phyloP scores from a whole-genome alignment of 257 asterid genomes.

The Nicotiana undulata region DNA sequence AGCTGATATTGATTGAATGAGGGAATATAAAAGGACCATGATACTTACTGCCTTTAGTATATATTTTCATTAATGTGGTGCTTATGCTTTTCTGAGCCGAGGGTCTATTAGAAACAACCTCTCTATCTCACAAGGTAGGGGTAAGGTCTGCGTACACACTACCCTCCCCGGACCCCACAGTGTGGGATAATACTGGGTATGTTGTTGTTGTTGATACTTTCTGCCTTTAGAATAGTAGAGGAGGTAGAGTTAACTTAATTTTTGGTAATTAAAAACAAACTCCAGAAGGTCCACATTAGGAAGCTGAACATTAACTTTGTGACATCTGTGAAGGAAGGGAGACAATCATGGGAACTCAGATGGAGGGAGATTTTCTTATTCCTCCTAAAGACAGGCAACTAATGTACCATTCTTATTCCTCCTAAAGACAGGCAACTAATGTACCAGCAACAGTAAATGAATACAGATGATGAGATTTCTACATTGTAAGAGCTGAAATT shows the following conservation, averaged over 20 bases:
- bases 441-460: not conserved
- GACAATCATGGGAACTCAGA: not conserved
- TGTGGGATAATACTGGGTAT: too few relatives aligned
- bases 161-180: too few relatives aligned
- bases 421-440: not conserved
- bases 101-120: too few relatives aligned
- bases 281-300: not conserved
- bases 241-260: not conserved
- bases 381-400: slow-evolving; percentile 1
- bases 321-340: not conserved
- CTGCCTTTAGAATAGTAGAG: not conserved
- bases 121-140: too few relatives aligned
- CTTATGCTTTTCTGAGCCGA: too few relatives aligned
- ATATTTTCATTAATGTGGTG: too few relatives aligned
- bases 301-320: not conserved
- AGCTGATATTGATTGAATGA: not conserved
- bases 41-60: not conserved
- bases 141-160: too few relatives aligned
- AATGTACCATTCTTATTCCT: not conserved
- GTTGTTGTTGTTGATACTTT: too few relatives aligned
- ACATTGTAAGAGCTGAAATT: not conserved
- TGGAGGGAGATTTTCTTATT: not conserved
- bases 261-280: not conserved
- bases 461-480: not conserved
- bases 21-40: not conserved